Base-by-base conservation (phyloP, 179 eudicot species). In the Monotropa hypopitys region DNA sequence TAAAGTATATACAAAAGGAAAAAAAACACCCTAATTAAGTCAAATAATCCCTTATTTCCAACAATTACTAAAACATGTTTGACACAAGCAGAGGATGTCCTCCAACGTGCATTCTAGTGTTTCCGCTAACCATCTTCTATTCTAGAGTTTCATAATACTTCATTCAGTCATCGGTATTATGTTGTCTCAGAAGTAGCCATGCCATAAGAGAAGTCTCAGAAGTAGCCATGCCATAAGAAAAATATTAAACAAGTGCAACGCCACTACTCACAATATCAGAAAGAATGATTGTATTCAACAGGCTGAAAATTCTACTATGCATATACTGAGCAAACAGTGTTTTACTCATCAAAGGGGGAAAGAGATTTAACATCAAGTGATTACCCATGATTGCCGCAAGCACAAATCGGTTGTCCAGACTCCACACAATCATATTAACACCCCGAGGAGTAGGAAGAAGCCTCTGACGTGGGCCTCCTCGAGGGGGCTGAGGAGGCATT, bases 341-440 rank as follows among this genome's bases (percentile, higher is more conserved):
- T 63, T 63, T 26, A 63, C 69, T 63, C 65, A 30, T 33, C 69
- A 15, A 61, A 59, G 8, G 8, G 67, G 70, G 43, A 5, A 32
- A 13, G 12, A 63, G 21, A 46, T 33, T 35, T 32, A 40, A 38
- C 47, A 46, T 65, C 28, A 67, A 56, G 80, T 23, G 57, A 74
- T 56, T 86, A 88, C 99, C 99, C 99, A 91, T 96, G 77, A 96
- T 91, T 79, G 99, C 98, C 83, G 99, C 99, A 80, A 96, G 99
- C 77, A 96, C 99, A 89, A 93, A 96, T 66, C 98, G 96, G 78
- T 96, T 91, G 82, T 96, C 99, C 70, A 96, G 87, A 85, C 99
- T 96, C 99, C 99, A 96, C 57, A 93, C 87, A 51, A 93, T 91
- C 99, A 96, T 96, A 84, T 93, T 96, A 76, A 96, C 99, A 80